phyloP scores from a whole-genome alignment of 352 stramenopile species.

The Sclerospora graminicola region DNA sequence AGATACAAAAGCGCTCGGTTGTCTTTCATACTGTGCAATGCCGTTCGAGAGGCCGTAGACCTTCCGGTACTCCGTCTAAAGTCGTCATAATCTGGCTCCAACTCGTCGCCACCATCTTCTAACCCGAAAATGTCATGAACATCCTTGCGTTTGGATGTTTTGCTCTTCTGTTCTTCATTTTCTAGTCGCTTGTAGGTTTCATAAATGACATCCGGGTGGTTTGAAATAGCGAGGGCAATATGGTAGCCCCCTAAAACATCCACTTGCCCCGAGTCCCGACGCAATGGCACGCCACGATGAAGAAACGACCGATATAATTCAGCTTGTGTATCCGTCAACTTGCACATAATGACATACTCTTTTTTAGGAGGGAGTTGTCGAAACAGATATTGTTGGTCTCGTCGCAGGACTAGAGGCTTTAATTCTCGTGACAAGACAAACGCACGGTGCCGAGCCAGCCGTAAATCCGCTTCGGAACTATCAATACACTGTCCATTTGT shows the following conservation, averaged over 20 bases:
- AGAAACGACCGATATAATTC: conserved; percentile 71
- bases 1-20: conserved; percentile 38
- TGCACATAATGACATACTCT: conserved; percentile 81
- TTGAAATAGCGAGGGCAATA: conserved; percentile 81
- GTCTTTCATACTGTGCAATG: conserved; percentile 22
- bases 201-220: conserved; percentile 77
- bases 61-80: no score
- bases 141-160: conserved; percentile 16
- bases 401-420: conserved; percentile 72
- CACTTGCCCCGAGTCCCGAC: conserved; percentile 34
- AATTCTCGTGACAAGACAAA: conserved; percentile 79
- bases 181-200: conserved; percentile 59
- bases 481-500: conserved; percentile 81
- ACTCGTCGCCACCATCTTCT: conserved; percentile 50
- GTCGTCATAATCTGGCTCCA: conserved; percentile 26
- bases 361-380: conserved; percentile 81
- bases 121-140: conserved; percentile 24
- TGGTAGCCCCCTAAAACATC: conserved; percentile 82
- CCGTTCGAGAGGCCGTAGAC: no score
- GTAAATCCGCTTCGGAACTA: conserved; percentile 55
- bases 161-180: conserved; percentile 33
- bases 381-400: conserved; percentile 80
- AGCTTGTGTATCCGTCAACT: conserved; percentile 64
- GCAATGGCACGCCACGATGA: conserved; percentile 43
- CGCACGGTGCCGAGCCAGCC: conserved; percentile 56